phyloP scores from a whole-genome alignment of 2,329 filamentous ascomycete genomes.

The Trichoderma sp. region DNA sequence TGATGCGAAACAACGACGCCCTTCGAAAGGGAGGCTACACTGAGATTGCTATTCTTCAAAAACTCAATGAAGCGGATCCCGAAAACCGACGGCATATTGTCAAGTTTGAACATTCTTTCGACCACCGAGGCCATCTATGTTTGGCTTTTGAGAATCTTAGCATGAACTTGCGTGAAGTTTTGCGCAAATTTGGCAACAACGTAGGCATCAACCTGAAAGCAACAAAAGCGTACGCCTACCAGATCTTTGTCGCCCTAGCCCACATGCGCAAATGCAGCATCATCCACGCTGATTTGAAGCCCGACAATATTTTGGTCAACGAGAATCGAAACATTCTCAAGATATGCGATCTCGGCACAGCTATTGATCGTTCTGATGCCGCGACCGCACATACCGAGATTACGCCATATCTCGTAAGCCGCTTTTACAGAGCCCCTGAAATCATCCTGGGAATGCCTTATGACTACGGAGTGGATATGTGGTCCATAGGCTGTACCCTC shows the following conservation, averaged over 20 bases:
- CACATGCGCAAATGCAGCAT: constrained; percentile 91
- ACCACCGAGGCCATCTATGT: constrained; percentile 92
- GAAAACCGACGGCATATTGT: constrained; percentile 92
- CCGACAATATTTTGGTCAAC: constrained; percentile 94
- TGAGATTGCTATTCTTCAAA: constrained; percentile 89
- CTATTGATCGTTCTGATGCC: constrained; percentile 81
- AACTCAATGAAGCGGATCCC: constrained; percentile 80
- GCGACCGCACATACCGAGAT: constrained; percentile 75
- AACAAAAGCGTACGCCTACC: constrained; percentile 85
- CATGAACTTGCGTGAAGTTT: constrained; percentile 87
- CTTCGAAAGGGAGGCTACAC: constrained; percentile 90
- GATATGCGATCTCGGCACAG: constrained; percentile 95
- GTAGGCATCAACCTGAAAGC: constrained; percentile 88
- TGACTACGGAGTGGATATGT: constrained; percentile 93
- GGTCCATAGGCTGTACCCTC: constrained; percentile 95
- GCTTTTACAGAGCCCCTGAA: constrained; percentile 96
- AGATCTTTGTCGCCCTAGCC: constrained; percentile 87
- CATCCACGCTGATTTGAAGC: constrained; percentile 94
- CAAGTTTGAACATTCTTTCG: constrained; percentile 82
- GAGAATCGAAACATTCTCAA: constrained; percentile 83
- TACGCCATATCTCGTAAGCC: constrained; percentile 91
- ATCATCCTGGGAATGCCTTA: constrained; percentile 97
- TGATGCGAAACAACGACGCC: constrained; percentile 94
- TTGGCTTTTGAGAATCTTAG: constrained; percentile 96
- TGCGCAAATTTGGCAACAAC: constrained; percentile 95